Conservation (phyloP, 2,329 filamentous ascomycete genomes). For the Zasmidium citrigriseum region DNA sequence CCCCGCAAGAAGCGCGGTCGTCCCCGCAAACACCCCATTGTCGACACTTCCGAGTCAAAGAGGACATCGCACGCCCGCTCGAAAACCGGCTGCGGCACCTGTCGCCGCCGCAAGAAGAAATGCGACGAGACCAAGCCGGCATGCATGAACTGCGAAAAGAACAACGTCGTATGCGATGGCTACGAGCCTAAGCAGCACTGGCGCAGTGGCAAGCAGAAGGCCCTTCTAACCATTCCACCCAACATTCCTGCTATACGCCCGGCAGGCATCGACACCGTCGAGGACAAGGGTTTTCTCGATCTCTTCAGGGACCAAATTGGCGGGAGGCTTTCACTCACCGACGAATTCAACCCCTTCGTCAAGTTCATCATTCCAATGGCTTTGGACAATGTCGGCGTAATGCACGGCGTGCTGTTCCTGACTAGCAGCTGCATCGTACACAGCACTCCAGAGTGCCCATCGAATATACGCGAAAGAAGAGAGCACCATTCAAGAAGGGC, state of each 20-base stretch:
- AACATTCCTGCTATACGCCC: no score
- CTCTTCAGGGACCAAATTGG: constrained; percentile 82
- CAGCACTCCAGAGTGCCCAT: constrained; percentile 3
- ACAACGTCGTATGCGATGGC: constrained; percentile 86
- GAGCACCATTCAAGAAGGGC: neutral
- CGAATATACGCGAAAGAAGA: neutral
- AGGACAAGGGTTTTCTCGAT: constrained; percentile 78
- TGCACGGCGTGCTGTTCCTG: constrained; percentile 86
- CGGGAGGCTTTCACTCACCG: constrained; percentile 76
- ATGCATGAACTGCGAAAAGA: constrained; percentile 86
- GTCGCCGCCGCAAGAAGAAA: constrained; percentile 63
- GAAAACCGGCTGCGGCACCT: constrained; percentile 61
- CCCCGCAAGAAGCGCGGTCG: constrained; percentile 62
- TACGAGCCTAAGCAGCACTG: constrained; percentile 85
- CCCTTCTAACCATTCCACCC: no score
- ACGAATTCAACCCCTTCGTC: constrained; percentile 81
- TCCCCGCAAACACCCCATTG: constrained; percentile 76
- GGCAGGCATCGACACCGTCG: constrained; percentile 75
- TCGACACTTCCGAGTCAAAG: constrained; percentile 44
- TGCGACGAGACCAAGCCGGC: constrained; percentile 53
- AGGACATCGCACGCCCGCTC: constrained; percentile 75
- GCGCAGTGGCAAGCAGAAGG: constrained; percentile 79
- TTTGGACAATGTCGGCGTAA: constrained; percentile 74
- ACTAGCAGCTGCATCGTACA: constrained; percentile 73
- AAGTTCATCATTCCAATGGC: constrained; percentile 82